Evolutionary conservation across 164 flowering plant species (phyloP).

Genomic region (Brasenia schreberi): DNA sequence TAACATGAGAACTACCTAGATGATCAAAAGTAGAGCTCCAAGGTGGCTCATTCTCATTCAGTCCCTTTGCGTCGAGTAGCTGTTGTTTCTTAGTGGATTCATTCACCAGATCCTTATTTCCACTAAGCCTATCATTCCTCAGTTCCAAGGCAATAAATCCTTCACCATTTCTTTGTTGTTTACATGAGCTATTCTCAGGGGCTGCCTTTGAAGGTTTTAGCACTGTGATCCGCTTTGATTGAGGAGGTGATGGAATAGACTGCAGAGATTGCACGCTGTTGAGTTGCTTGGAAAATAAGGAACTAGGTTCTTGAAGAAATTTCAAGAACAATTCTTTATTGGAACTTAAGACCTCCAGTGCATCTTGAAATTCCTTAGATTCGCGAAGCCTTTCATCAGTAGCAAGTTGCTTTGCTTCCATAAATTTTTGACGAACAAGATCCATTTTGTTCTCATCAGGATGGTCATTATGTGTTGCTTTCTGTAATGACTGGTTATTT

Average conservation of each 20-base stretch:
- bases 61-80: slow-evolving; percentile 15
- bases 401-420: slow-evolving; percentile 69
- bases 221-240: slow-evolving; percentile 75
- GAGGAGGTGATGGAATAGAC: slow-evolving; percentile 38
- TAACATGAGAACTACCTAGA: slow-evolving; percentile 7
- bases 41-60: slow-evolving; percentile 8
- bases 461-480: slow-evolving; percentile 23
- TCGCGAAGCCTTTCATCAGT: slow-evolving; percentile 69
- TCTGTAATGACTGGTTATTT: slow-evolving; percentile 26
- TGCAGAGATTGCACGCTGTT: slow-evolving; percentile 19
- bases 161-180: background rate
- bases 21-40: slow-evolving; percentile 17
- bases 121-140: slow-evolving; percentile 22
- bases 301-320: slow-evolving; percentile 76
- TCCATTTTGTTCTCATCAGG: slow-evolving; percentile 53
- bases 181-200: background rate
- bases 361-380: slow-evolving; percentile 84
- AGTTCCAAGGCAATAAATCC: slow-evolving; percentile 17
- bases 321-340: slow-evolving; percentile 67
- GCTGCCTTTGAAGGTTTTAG: slow-evolving; percentile 71
- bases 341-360: slow-evolving; percentile 71
- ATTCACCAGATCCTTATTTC: slow-evolving; percentile 17
- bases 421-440: slow-evolving; percentile 80
- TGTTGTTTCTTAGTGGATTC: background rate
- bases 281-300: slow-evolving; percentile 45